A percentile compares a stretch with the other conserved stretches of the same genome.
phyloP scores from a whole-genome alignment of 495 filamentous ascomycete species.

The Zalerion maritima region DNA sequence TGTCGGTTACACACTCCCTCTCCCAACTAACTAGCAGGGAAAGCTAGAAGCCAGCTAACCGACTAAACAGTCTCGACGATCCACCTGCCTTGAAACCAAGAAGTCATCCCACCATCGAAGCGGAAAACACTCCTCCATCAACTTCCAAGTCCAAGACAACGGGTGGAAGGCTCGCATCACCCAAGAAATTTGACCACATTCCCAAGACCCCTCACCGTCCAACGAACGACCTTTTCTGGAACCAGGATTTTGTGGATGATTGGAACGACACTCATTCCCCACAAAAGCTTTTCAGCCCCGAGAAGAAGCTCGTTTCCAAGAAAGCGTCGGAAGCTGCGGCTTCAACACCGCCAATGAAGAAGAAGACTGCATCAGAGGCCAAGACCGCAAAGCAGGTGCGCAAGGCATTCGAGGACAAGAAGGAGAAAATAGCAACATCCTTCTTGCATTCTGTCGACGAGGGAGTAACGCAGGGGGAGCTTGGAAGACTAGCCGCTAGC shows the following conservation, averaged over 20 bases:
- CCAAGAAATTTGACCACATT: conserved; percentile 23
- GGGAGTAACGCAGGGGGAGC: conserved; percentile 43
- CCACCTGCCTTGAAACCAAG: conserved; percentile 11
- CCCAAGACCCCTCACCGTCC: conserved; percentile 39
- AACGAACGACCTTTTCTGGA: conserved; percentile 71
- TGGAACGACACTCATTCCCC: conserved; percentile 77
- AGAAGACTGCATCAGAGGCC: conserved; percentile 5
- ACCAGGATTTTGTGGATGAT: conserved; percentile 52
- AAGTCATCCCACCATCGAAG: conserved; percentile 3
- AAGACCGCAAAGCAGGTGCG: conserved; percentile 28
- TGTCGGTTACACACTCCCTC: conserved; percentile 8
- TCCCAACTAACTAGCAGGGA: too few species aligned
- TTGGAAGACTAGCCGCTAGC: conserved; percentile 40
- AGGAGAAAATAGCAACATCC: conserved; percentile 46
- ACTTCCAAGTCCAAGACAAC: conserved; percentile 12
- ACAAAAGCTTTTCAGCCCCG: conserved; percentile 32
- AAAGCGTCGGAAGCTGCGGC: conserved; percentile 3
- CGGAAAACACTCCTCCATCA: conserved; percentile 11
- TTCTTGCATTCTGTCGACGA: conserved; percentile 67
- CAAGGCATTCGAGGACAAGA: conserved; percentile 51
- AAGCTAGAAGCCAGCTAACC: background rate
- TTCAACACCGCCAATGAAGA: conserved; percentile 8
- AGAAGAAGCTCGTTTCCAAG: conserved; percentile 7
- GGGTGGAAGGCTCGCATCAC: conserved; percentile 19
- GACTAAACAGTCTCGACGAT: conserved; percentile 11